Base-by-base conservation (phyloP, 495 filamentous ascomycete species). In the Clohesyomyces aquaticus region DNA sequence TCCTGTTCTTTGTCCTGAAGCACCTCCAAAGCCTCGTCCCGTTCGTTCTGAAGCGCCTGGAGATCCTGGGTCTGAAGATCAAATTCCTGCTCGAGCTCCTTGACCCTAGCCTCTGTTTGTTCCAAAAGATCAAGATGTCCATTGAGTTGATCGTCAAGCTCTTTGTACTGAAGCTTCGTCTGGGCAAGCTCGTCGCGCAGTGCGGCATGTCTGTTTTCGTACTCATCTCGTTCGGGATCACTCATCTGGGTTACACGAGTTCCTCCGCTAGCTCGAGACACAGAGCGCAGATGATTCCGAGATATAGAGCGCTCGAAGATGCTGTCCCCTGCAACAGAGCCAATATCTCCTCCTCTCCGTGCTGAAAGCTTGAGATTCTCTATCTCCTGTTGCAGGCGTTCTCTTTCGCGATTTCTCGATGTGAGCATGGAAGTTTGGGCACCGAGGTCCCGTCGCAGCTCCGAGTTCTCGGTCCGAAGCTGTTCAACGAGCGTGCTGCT, bases 391-490 rank as follows among this genome's bases (percentile, higher is more conserved):
- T 97, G 95, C 16, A 98, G 80, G 3, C 92, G 87, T 68, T 97
- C 93, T 71, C 94, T 93, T 73, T 98, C 94, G 29, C 91, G 85
- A 68, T 98, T 96, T 6, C 94, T 83, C 29, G 94, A 96, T 3
- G 95, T 97, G 8, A 98, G 85, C 93, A 98, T 98, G 0, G 92
- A 96, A 0, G 92, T 95, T 74, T 98, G 94, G 11, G 95, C 94
- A 59, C 91, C 90, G 26, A 98, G 88, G 73, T 98, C 93, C 48
- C 93, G 88, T 32, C 91, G 84, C 16, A 98, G 78, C 71, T 96
- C 93, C 12, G 91, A 91, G 68, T 97, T 98, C 72, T 98, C 94
- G 65, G 92, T 90, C 50, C 89, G 87, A 26, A 97, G 79, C 62
- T 93, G 87, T 48, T 93, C 89, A 4, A 93, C 85, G 28, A 95